Conservation (phyloP, 129 eudicot species). For the Saussurea involucrata region DNA sequence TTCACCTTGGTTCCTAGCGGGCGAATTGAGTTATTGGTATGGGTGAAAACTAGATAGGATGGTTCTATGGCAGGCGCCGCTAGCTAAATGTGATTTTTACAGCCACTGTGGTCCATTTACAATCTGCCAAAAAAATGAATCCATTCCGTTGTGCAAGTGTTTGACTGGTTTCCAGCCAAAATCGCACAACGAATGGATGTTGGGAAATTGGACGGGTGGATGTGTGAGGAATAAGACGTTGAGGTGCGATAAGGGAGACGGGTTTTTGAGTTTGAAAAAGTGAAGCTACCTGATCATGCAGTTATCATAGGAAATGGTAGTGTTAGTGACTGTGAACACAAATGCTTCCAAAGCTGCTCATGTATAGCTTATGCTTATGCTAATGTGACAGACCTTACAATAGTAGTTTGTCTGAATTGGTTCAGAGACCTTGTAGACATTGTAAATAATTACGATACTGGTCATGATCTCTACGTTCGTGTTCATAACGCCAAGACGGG, state of each 20-base stretch:
- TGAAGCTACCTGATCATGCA: conserved; percentile 38
- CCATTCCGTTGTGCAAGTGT: conserved; percentile 23
- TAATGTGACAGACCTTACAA: conserved; percentile 18
- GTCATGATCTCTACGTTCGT: conserved; percentile 28
- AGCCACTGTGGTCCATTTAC: conserved; percentile 31
- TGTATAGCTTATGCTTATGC: conserved; percentile 40
- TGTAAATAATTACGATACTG: background rate
- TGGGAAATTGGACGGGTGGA: conserved; percentile 29
- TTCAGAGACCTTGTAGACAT: conserved; percentile 31
- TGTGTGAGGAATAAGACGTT: conserved; percentile 22
- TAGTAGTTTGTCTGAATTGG: conserved; percentile 34
- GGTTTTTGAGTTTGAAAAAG: conserved; percentile 19
- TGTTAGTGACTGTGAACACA: conserved; percentile 17
- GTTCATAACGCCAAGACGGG: conserved; percentile 14
- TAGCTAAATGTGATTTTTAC: conserved; percentile 31
- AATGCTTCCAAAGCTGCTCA: conserved; percentile 29
- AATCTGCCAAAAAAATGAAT: conserved; percentile 20
- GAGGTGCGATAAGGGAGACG: conserved; percentile 22
- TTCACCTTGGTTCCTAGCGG: conserved; percentile 27
- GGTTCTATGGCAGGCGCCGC: conserved; percentile 22
- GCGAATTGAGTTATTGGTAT: conserved; percentile 4
- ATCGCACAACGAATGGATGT: conserved; percentile 23
- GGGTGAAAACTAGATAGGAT: conserved; percentile 32
- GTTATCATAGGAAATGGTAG: conserved; percentile 7
- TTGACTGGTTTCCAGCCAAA: conserved; percentile 37